phyloP scores from a whole-genome alignment of 2,329 filamentous ascomycete species.

The Sordariomycetes sp. region DNA sequence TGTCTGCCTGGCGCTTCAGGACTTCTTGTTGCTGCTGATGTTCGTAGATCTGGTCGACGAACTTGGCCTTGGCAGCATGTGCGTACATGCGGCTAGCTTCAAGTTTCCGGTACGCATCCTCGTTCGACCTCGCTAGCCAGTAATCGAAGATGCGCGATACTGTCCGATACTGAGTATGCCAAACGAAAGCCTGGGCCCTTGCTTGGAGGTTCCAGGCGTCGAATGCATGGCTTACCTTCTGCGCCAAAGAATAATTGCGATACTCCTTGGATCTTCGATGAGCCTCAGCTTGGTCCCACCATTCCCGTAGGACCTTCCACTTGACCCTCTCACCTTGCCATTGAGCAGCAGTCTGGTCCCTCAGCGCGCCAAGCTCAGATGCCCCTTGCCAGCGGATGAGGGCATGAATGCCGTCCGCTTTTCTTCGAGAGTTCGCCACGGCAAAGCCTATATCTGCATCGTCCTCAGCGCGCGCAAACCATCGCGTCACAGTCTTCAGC shows the following conservation, averaged over 20 bases:
- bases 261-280: slow-evolving; percentile 14
- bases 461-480: slow-evolving; percentile 10
- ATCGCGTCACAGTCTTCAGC: slow-evolving; percentile 10
- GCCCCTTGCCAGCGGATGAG: slow-evolving; percentile 13
- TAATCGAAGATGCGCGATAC: slow-evolving; percentile 14
- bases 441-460: slow-evolving; percentile 4
- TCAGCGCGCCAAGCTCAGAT: slow-evolving; percentile 2
- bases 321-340: slow-evolving; percentile 9
- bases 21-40: neutral
- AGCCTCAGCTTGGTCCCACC: slow-evolving; percentile 19
- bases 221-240: slow-evolving; percentile 13
- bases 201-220: slow-evolving; percentile 22
- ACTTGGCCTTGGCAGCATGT: slow-evolving; percentile 8
- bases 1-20: slow-evolving; percentile 11
- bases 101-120: slow-evolving; percentile 11
- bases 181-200: slow-evolving; percentile 21
- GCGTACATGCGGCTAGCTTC: slow-evolving; percentile 2
- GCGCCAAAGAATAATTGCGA: slow-evolving; percentile 9
- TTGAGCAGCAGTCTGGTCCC: slow-evolving; percentile 6
- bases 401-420: slow-evolving; percentile 5
- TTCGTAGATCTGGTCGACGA: neutral
- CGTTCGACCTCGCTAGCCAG: slow-evolving; percentile 16
- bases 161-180: slow-evolving; percentile 20
- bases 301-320: slow-evolving; percentile 15
- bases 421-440: slow-evolving; percentile 3